A percentile compares a stretch with the other conserved stretches of the same genome.
Evolutionary conservation across 2,329 filamentous ascomycete genomes (phyloP).

Genomic region (Cordyceps cicadae): DNA sequence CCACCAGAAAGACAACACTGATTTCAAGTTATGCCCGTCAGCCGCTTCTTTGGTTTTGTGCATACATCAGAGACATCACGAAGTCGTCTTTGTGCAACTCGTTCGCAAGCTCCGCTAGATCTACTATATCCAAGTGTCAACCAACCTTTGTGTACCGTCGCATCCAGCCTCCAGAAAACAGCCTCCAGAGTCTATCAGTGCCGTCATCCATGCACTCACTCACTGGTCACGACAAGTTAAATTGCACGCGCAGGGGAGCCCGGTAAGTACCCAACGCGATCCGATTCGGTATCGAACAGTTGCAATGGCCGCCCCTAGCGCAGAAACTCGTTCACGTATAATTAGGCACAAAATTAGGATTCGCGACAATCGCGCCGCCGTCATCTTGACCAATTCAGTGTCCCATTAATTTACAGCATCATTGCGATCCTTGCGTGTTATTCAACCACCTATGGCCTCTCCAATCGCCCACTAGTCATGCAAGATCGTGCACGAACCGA

Average conservation of each 20-base stretch:
- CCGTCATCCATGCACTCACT: neutral
- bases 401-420: neutral
- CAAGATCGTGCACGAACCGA: conserved; percentile 3
- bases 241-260: conserved; percentile 3
- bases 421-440: neutral
- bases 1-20: neutral
- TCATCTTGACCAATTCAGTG: no score
- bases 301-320: neutral
- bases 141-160: no score
- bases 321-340: neutral
- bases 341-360: conserved; percentile 1
- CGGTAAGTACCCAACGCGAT: neutral
- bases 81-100: no score
- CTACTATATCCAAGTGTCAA: no score
- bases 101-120: no score
- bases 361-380: neutral
- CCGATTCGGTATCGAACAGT: conserved; percentile 1
- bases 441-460: neutral
- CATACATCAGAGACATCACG: neutral
- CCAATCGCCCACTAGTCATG: neutral
- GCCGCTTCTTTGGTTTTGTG: neutral
- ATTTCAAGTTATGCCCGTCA: neutral
- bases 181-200: neutral
- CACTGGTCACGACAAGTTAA: neutral
- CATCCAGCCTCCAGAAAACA: no score